These are phyloP conservation scores for Cylindrotheca closterium DNA, from an alignment of 108 stramenopile species.

Conservation along the genomic window DNA sequence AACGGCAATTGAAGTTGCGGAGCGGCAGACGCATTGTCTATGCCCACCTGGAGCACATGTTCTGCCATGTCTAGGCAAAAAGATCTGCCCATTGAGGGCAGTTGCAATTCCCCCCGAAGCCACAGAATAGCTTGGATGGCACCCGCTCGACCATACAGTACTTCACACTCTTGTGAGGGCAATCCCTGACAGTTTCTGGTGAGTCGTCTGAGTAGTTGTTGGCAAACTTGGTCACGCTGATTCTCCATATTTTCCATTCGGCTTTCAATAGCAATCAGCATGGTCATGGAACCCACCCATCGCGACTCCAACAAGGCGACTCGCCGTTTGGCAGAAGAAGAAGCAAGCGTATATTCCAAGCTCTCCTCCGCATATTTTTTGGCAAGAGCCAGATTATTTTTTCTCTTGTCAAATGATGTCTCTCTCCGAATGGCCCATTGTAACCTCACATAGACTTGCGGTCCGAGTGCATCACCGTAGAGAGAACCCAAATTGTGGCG, in stretches of 20 bases:
- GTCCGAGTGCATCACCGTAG: slow-evolving; percentile 27
- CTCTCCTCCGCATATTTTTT: neutral
- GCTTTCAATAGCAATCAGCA: slow-evolving; percentile 23
- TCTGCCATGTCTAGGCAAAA: slow-evolving; percentile 18
- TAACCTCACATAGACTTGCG: slow-evolving; percentile 27
- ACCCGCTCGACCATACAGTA: slow-evolving; percentile 57
- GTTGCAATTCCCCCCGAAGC: slow-evolving; percentile 25
- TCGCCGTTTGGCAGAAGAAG: slow-evolving; percentile 3
- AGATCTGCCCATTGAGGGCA: slow-evolving; percentile 22
- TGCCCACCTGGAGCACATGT: slow-evolving; percentile 36
- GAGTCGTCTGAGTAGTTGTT: no score
- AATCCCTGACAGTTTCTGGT: neutral
- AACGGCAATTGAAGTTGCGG: slow-evolving; percentile 24
- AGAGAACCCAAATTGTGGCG: slow-evolving; percentile 1
- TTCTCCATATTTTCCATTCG: neutral
- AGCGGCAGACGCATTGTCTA: slow-evolving; percentile 13
- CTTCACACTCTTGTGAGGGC: slow-evolving; percentile 20
- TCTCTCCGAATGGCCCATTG: slow-evolving; percentile 7
- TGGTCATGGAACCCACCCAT: slow-evolving; percentile 22
- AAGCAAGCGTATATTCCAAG: neutral
- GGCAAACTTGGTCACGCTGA: neutral
- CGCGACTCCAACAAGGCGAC: slow-evolving; percentile 34
- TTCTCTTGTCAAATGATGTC: neutral
- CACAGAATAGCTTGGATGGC: slow-evolving; percentile 45
- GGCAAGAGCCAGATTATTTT: neutral